Conservation (phyloP, 192 early-diverging fungal genomes). For the Dissophora ornata region DNA sequence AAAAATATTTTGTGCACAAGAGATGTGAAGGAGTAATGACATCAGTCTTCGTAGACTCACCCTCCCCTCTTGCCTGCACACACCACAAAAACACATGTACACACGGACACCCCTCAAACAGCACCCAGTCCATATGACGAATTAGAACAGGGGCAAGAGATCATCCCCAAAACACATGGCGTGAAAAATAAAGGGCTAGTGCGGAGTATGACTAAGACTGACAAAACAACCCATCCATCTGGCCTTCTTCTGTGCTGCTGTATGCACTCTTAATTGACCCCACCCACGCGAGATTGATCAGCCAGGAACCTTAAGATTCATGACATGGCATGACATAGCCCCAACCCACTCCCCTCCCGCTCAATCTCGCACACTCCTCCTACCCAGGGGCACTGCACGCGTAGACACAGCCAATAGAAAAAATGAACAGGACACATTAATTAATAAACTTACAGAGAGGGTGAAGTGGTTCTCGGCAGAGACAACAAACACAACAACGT, state of each 20-base stretch:
- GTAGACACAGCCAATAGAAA: no score
- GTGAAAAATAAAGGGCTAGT: slow-evolving; percentile 4
- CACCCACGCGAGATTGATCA: slow-evolving; percentile 27
- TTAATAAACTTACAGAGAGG: slow-evolving; percentile 76
- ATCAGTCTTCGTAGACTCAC: background rate
- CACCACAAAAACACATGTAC: background rate
- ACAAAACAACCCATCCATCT: background rate
- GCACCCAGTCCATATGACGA: background rate
- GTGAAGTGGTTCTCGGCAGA: slow-evolving; percentile 99
- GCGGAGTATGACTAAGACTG: slow-evolving; percentile 19
- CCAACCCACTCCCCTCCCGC: no score
- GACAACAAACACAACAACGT: slow-evolving; percentile 99
- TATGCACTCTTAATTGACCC: slow-evolving; percentile 11
- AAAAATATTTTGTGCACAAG: slow-evolving; percentile 24
- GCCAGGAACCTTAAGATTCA: background rate
- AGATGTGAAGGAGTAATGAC: background rate
- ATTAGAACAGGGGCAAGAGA: no score
- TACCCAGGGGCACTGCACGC: no score
- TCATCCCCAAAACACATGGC: slow-evolving; percentile 3
- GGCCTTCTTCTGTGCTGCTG: no score
- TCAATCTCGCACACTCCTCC: no score
- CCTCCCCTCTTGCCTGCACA: background rate
- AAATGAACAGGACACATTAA: slow-evolving; percentile 5
- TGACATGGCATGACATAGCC: background rate
- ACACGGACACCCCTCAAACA: no score